Percentiles rank a stretch among this genome's conserved stretches.
Evolutionary conservation across 2,329 filamentous ascomycete genomes (phyloP).

Genomic region (Aspergillus sojae): DNA sequence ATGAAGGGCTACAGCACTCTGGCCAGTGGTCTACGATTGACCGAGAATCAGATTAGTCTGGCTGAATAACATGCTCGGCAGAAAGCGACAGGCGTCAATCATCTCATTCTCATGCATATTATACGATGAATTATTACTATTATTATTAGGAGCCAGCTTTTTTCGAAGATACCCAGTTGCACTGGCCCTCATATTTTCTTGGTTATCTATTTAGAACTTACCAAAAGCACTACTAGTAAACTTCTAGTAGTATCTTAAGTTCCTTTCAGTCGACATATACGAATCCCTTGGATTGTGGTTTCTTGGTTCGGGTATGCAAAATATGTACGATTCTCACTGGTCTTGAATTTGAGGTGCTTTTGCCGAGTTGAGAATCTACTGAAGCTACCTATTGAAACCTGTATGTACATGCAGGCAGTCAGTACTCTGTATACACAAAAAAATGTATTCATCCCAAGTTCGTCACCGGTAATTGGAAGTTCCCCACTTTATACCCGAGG

Average conservation of each 20-base stretch:
- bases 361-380: neutral
- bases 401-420: too few relatives aligned
- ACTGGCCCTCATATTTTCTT: neutral
- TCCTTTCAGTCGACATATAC: neutral
- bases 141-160: neutral
- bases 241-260: neutral
- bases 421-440: neutral
- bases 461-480: neutral
- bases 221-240: neutral
- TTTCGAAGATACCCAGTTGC: slow-evolving; percentile 11
- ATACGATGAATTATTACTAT: slow-evolving; percentile 3
- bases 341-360: neutral
- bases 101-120: neutral
- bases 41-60: slow-evolving; percentile 27
- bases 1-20: slow-evolving; percentile 40
- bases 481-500: slow-evolving; percentile 2
- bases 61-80: slow-evolving; percentile 3
- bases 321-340: neutral
- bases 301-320: neutral
- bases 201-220: neutral
- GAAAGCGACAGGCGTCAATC: neutral
- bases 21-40: slow-evolving; percentile 42
- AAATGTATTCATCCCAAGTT: neutral
- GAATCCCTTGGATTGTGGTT: neutral
- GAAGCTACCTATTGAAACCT: neutral